Evolutionary conservation across 768 basidiomycete species (phyloP).

Genomic region (Sporobolomyces pararoseus): DNA sequence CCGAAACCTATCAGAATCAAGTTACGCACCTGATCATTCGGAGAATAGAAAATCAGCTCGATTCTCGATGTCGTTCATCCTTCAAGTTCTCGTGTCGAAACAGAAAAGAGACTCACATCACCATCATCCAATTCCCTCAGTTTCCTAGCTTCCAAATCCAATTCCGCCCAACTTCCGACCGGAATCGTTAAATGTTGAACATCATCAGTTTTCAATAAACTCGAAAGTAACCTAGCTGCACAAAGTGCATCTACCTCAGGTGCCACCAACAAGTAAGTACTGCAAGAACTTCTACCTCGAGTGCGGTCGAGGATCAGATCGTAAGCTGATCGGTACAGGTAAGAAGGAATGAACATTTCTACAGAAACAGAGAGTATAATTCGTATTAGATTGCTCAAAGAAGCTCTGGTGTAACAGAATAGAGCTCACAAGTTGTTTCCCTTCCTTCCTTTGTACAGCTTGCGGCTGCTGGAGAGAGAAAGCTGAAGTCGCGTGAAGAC

Average conservation of each 20-base stretch:
- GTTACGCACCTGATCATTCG: conserved; percentile 66
- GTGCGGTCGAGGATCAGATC: conserved; percentile 57
- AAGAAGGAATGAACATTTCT: conserved; percentile 23
- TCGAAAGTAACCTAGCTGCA: conserved; percentile 82
- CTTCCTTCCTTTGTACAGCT: no score
- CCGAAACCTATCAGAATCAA: conserved; percentile 91
- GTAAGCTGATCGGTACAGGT: conserved; percentile 65
- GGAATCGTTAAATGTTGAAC: conserved; percentile 85
- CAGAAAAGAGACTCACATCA: conserved; percentile 40
- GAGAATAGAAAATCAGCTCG: neutral
- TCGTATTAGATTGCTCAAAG: no score
- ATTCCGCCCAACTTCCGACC: conserved; percentile 74
- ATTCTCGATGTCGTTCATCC: neutral
- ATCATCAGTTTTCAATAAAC: conserved; percentile 87
- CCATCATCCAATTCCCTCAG: conserved; percentile 58
- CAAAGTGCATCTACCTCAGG: conserved; percentile 90
- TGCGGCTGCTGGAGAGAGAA: neutral
- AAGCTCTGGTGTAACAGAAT: no score
- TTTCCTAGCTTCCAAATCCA: conserved; percentile 65
- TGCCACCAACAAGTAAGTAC: conserved; percentile 77
- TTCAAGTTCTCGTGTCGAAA: no score
- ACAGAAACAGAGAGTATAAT: no score
- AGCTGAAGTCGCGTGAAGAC: no score
- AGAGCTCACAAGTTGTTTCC: no score
- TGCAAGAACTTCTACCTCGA: conserved; percentile 55